A percentile compares a stretch with the other conserved stretches of the same genome.
phyloP scores from a whole-genome alignment of 2,329 filamentous ascomycete species.

The Septoria petroselini region DNA sequence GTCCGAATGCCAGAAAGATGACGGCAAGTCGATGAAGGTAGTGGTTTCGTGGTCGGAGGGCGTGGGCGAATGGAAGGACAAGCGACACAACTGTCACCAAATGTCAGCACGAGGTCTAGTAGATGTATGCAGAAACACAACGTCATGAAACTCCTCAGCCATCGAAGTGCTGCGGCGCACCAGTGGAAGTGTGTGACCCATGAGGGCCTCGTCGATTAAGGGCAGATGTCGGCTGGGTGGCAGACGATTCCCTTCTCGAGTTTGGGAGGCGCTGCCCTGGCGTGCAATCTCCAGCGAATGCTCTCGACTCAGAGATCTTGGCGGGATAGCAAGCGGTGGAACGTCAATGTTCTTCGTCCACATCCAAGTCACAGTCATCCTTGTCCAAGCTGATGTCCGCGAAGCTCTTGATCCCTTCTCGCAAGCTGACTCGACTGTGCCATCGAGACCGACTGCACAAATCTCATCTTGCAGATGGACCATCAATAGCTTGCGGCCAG shows the following conservation, averaged over 20 bases:
- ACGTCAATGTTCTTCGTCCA: conserved; percentile 11
- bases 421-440: conserved; percentile 8
- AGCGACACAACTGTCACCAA: conserved; percentile 63
- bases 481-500: conserved; percentile 17
- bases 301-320: not conserved
- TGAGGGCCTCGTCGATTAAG: not conserved
- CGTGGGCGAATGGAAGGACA: conserved; percentile 75
- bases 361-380: conserved; percentile 12
- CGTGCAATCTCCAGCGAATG: not conserved
- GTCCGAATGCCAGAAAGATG: conserved; percentile 88
- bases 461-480: conserved; percentile 20
- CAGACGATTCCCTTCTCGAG: not conserved
- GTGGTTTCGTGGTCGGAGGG: conserved; percentile 74
- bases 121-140: conserved; percentile 1
- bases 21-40: conserved; percentile 87
- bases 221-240: not conserved
- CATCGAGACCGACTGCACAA: conserved; percentile 11
- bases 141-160: not conserved
- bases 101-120: conserved; percentile 17
- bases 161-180: not conserved
- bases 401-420: conserved; percentile 9
- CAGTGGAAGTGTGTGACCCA: not conserved
- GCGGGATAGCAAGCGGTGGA: conserved; percentile 8
- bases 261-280: not conserved
- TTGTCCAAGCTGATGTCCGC: conserved; percentile 10